phyloP scores from a whole-genome alignment of 768 basidiomycete species.

The Tylopilus rubrobrunneus region DNA sequence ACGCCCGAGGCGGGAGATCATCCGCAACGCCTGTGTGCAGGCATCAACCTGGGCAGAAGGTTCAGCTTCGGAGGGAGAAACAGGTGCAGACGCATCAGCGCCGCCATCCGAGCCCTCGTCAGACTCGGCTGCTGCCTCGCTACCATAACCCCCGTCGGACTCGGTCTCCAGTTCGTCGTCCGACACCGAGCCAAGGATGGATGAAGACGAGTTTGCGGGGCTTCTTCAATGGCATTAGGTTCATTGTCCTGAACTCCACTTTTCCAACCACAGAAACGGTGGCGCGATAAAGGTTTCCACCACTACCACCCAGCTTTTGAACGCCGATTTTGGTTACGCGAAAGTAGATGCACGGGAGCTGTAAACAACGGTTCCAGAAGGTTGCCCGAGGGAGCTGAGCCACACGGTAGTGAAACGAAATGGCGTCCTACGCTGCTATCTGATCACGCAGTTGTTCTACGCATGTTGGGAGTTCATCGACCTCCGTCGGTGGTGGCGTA shows the following conservation, averaged over 20 bases:
- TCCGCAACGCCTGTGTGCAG: neutral
- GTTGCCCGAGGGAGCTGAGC: neutral
- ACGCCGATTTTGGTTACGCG: neutral
- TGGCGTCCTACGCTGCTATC: neutral
- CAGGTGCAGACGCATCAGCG: neutral
- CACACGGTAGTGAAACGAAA: neutral
- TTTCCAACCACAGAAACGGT: neutral
- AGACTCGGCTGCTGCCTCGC: too few species aligned
- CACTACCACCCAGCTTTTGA: neutral
- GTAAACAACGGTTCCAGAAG: neutral
- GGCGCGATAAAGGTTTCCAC: neutral
- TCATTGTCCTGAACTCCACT: neutral
- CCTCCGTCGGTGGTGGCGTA: neutral
- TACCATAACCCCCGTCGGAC: too few species aligned
- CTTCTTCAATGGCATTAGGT: neutral
- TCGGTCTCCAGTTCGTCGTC: neutral
- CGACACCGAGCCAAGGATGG: slow-evolving; percentile 7
- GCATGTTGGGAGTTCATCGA: neutral
- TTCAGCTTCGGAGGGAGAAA: neutral
- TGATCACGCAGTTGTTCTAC: neutral
- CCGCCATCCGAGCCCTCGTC: too few species aligned
- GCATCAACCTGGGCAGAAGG: neutral
- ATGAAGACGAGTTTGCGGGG: slow-evolving; percentile 1
- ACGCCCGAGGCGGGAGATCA: neutral
- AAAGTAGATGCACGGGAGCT: neutral